phyloP scores from a whole-genome alignment of 2,329 filamentous ascomycete species.

The Lizonia empirigonia region DNA sequence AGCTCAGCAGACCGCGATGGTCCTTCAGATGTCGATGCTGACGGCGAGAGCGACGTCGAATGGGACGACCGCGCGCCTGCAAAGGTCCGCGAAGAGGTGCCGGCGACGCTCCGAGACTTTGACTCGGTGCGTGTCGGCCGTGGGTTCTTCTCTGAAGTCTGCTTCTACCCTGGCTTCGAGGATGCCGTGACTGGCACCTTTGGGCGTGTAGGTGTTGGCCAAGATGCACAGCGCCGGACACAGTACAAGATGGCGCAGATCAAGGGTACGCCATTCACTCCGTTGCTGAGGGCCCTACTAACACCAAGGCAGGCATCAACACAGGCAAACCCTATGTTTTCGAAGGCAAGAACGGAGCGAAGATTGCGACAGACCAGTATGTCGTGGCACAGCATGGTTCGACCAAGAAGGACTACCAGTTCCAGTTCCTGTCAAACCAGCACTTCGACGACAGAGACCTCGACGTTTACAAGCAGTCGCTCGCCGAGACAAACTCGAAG shows the following conservation, averaged over 20 bases:
- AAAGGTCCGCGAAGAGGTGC: slow-evolving; percentile 67
- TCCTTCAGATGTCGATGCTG: slow-evolving; percentile 65
- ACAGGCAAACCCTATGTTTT: slow-evolving; percentile 84
- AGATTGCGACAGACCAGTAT: slow-evolving; percentile 85
- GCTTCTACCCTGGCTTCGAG: slow-evolving; percentile 91
- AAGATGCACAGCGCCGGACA: slow-evolving; percentile 73
- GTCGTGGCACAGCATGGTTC: slow-evolving; percentile 81
- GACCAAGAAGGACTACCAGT: slow-evolving; percentile 82
- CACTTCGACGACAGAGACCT: slow-evolving; percentile 85
- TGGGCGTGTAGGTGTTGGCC: slow-evolving; percentile 80
- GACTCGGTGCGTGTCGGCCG: slow-evolving; percentile 84
- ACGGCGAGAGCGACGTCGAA: slow-evolving; percentile 77
- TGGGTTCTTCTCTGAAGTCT: slow-evolving; percentile 85
- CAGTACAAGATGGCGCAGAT: slow-evolving; percentile 89
- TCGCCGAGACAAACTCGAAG: slow-evolving; percentile 69
- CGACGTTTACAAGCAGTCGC: slow-evolving; percentile 77
- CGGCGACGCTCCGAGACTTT: slow-evolving; percentile 77
- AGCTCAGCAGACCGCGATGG: slow-evolving; percentile 48
- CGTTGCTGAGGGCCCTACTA: not conserved
- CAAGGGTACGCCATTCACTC: slow-evolving; percentile 65
- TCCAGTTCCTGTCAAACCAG: slow-evolving; percentile 86
- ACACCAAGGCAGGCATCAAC: slow-evolving; percentile 66
- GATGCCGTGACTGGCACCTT: slow-evolving; percentile 82
- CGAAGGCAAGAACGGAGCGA: slow-evolving; percentile 72
- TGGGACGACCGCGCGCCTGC: slow-evolving; percentile 66